A percentile compares a stretch with the other conserved stretches of the same genome.
Conservation (phyloP, 805 yeast species). For the Starmerella bombicola region DNA sequence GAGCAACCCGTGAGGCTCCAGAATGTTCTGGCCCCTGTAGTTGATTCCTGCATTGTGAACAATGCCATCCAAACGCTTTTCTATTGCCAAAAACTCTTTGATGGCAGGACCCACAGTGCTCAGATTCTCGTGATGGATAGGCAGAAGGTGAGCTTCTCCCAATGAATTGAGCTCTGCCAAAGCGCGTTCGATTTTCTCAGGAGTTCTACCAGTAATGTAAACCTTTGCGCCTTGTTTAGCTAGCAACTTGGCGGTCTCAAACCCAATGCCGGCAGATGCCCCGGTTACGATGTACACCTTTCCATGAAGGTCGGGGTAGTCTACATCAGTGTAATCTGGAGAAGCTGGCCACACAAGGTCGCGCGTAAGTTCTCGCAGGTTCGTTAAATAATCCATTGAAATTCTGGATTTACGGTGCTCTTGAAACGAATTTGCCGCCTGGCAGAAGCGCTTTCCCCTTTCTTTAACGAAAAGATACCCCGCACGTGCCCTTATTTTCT, state of each 20-base stretch:
- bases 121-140: constrained; percentile 30
- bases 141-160: constrained; percentile 15
- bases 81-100: constrained; percentile 23
- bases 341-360: constrained; percentile 13
- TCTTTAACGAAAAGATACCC: neutral
- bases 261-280: constrained; percentile 24
- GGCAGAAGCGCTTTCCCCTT: neutral
- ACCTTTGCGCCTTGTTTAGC: constrained; percentile 30
- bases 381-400: constrained; percentile 6
- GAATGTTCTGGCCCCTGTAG: constrained; percentile 16
- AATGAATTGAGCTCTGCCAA: constrained; percentile 23
- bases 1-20: constrained; percentile 9
- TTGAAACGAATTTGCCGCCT: neutral
- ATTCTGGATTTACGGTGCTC: neutral
- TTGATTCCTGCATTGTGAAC: constrained; percentile 31
- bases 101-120: constrained; percentile 33
- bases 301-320: constrained; percentile 28
- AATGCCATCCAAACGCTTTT: constrained; percentile 29
- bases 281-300: constrained; percentile 28
- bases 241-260: constrained; percentile 19
- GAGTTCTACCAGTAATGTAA: constrained; percentile 32
- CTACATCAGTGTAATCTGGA: constrained; percentile 15
- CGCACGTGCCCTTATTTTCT: neutral
- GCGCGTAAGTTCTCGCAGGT: constrained; percentile 12
- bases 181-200: constrained; percentile 28